phyloP scores from a whole-genome alignment of 208 protist genomes.

The Phytomonas serpens region DNA sequence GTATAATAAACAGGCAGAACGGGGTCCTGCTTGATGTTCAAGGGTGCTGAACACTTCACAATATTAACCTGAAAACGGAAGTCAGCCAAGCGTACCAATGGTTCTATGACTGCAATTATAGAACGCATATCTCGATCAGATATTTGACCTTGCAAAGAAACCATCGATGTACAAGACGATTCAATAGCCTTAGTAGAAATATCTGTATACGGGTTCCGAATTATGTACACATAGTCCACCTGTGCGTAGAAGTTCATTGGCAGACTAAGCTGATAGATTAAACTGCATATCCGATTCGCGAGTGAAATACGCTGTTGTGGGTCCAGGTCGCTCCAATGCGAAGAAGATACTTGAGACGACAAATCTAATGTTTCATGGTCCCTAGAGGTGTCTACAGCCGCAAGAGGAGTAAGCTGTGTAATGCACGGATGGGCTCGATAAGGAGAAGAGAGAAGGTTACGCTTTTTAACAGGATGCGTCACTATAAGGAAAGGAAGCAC shows the following conservation, averaged over 20 bases:
- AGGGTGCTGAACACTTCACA: slow-evolving; percentile 42
- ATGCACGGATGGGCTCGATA: neutral
- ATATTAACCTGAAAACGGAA: slow-evolving; percentile 44
- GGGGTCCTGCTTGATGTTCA: slow-evolving; percentile 38
- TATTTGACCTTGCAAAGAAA: slow-evolving; percentile 33
- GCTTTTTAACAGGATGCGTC: slow-evolving; percentile 19
- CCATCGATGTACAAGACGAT: slow-evolving; percentile 24
- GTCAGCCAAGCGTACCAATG: slow-evolving; percentile 29
- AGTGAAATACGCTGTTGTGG: neutral
- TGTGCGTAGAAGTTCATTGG: slow-evolving; percentile 52
- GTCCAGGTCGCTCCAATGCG: neutral
- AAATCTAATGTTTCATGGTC: neutral
- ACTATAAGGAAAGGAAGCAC: slow-evolving; percentile 64
- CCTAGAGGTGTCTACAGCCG: neutral
- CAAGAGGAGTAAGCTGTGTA: neutral
- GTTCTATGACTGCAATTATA: slow-evolving; percentile 17
- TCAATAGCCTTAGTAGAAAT: slow-evolving; percentile 32
- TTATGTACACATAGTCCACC: slow-evolving; percentile 35
- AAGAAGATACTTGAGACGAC: neutral
- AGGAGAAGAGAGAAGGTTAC: slow-evolving; percentile 5
- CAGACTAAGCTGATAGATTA: slow-evolving; percentile 26
- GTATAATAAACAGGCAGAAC: slow-evolving; percentile 48
- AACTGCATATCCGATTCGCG: slow-evolving; percentile 16
- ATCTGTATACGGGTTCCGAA: slow-evolving; percentile 23
- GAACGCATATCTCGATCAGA: slow-evolving; percentile 23